Base-by-base conservation (phyloP, 164 flowering plant species). In the Vitis cinerea region DNA sequence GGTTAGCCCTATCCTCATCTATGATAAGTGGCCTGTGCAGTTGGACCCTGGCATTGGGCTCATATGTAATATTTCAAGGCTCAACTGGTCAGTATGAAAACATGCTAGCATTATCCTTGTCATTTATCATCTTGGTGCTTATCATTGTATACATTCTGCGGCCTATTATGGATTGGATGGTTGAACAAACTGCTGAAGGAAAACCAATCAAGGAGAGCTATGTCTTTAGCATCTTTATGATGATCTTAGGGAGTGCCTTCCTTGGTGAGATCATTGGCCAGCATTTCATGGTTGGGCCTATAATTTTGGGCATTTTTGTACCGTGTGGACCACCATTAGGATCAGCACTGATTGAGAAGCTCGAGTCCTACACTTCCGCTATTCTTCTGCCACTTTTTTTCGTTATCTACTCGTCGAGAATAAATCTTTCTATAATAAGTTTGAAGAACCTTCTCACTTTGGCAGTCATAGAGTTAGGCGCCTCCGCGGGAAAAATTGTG, bases 281-380 rank as follows among this genome's bases (percentile, higher is more conserved):
- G 10, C 70, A 62, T 13, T 3, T 57, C 50, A 23, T 19, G 12
- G 29, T 82, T 11, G 85, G 85, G 14, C 63, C 78, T 11, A 27
- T 75, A 27, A 9, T 74, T 3, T 53, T 77, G 23, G 85, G 85
- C 19, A 1, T 78, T 3, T 72, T 71, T 0, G 11, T 80, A 4
- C 85, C 85, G 0, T 79, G 72, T 17, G 83, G 85, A 16, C 83
- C 85, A 0, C 85, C 83, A 0, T 30, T 82, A 9, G 85, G 81
- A 10, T 50, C 83, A 0, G 70, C 71, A 0, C 10, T 82, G 10
- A 72, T 73, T 2, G 15, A 60, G 0, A 82, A 82, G 68, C 69
- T 82, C 10, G 83, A 79, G 1, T 14, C 75, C 2, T 19, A 66
- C 1, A 53, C 66, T 14, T 19, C 76, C 1, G 51, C 56, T 1